Evolutionary conservation across 164 flowering plant species (phyloP), one percentile per base, ranked within the genome.

Genomic region (grape (Vitis vinifera)): DNA sequence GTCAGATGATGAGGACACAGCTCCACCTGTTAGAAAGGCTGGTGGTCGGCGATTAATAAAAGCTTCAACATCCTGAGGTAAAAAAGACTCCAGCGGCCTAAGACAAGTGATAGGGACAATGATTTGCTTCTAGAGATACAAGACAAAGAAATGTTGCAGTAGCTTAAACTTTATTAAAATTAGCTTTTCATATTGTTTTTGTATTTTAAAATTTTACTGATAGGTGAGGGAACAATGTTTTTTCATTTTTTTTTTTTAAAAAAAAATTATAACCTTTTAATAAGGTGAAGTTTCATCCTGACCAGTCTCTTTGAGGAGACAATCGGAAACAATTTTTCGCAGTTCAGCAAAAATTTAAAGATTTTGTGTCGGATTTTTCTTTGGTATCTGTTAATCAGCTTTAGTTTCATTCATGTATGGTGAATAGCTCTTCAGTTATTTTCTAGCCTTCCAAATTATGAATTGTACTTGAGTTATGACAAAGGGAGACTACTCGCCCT

Each of bases 1-100:
- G 68, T 96, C 98, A 0, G 99, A 96, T 63, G 99, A 96, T 4
- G 98, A 96, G 76, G 99, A 96, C 12, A 55, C 80, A 0, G 89
- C 65, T 48, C 90, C 87, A 37, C 89, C 93, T 4, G 82, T 50
- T 50, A 90, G 85, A 68, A 95, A 90, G 83, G 71, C 90, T 60
- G 93, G 81, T 10, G 92, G 81, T 30, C 88, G 90, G 10, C 87
- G 84, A 69, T 84, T 70, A 86, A 62, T 51, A 59, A 48, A 57
- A 48, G 51, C 15, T 59, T 61, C 8, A 56, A 15, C 13, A 50
- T 37, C 19, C 37, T 3, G 49, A 62, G 66, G 27, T 63, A 60
- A 66, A 0, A 27, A 27, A 31, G 44, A 11, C 6, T 10, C 44
- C 2, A 4, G 61, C 17, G 59, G 66, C 29, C 16, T 49, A 50